phyloP scores from a whole-genome alignment of 2,329 filamentous ascomycete species.

The Beauveria sp. region DNA sequence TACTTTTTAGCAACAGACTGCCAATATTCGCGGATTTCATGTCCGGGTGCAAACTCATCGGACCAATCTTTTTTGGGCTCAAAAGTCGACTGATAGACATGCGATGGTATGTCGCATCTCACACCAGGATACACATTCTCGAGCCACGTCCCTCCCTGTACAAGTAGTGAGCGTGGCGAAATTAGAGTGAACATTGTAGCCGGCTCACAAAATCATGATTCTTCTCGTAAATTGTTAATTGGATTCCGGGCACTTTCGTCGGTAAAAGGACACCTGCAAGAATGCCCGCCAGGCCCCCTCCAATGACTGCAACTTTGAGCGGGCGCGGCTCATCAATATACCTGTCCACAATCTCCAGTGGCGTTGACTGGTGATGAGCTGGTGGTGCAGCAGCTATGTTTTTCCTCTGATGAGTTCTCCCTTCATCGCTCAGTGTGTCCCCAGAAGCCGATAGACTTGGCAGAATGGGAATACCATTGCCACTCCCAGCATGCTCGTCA shows the following conservation, averaged over 20 bases:
- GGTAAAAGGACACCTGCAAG: conserved; percentile 59
- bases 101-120: conserved; percentile 60
- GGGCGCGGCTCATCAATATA: conserved; percentile 28
- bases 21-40: conserved; percentile 63
- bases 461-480: not conserved
- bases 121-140: conserved; percentile 56
- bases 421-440: not conserved
- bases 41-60: conserved; percentile 58
- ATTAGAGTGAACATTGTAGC: conserved; percentile 8
- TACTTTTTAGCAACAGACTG: conserved; percentile 54
- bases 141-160: conserved; percentile 44
- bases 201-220: conserved; percentile 54
- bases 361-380: not conserved
- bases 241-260: conserved; percentile 58
- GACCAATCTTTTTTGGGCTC: conserved; percentile 61
- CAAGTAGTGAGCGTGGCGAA: not conserved
- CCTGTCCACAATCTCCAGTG: conserved; percentile 19
- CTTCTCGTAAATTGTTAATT: conserved; percentile 61
- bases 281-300: conserved; percentile 28
- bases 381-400: not conserved
- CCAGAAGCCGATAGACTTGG: not conserved
- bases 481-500: not conserved
- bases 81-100: conserved; percentile 64
- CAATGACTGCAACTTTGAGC: conserved; percentile 28
- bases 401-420: not conserved